Percentiles rank a stretch among this genome's conserved stretches.
These are phyloP conservation scores for Hypoxylon lenormandii DNA, from an alignment of 495 filamentous ascomycete species.

Conservation along the genomic window DNA sequence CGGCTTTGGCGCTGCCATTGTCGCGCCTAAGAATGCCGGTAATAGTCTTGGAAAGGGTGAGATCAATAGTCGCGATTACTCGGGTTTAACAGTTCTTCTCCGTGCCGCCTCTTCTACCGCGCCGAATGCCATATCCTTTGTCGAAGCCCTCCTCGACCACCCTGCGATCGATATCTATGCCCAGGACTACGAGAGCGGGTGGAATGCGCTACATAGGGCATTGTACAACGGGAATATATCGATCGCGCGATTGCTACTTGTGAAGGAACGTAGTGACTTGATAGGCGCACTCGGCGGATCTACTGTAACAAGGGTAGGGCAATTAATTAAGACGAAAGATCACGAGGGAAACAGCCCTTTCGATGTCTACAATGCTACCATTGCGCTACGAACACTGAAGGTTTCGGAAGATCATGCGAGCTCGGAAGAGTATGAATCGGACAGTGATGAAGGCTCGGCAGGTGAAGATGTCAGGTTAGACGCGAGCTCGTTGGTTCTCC, in stretches of 20 bases:
- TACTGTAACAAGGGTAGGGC: slow-evolving; percentile 62
- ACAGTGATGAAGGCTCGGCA: slow-evolving; percentile 54
- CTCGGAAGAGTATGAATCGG: slow-evolving; percentile 56
- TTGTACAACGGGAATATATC: slow-evolving; percentile 92
- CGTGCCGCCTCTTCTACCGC: slow-evolving; percentile 81
- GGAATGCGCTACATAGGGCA: slow-evolving; percentile 93
- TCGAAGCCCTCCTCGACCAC: slow-evolving; percentile 79
- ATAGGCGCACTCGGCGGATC: slow-evolving; percentile 63
- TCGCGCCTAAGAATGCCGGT: slow-evolving; percentile 46
- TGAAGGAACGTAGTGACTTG: slow-evolving; percentile 76
- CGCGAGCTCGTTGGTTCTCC: neutral
- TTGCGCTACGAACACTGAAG: slow-evolving; percentile 68
- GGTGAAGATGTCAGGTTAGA: slow-evolving; percentile 44
- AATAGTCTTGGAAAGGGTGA: slow-evolving; percentile 73
- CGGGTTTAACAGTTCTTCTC: slow-evolving; percentile 85
- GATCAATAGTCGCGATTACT: slow-evolving; percentile 81
- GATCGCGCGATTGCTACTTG: slow-evolving; percentile 81
- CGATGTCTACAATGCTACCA: slow-evolving; percentile 86
- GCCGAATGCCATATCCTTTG: slow-evolving; percentile 75
- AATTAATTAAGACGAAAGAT: slow-evolving; percentile 93
- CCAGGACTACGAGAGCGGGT: slow-evolving; percentile 91
- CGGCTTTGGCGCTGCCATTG: slow-evolving; percentile 49
- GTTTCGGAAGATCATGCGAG: slow-evolving; percentile 38
- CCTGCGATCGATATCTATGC: slow-evolving; percentile 85
- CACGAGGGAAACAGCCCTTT: slow-evolving; percentile 93